These are phyloP conservation scores for Neurospora sp. DNA, from an alignment of 495 filamentous ascomycete genomes.

Conservation along the genomic window DNA sequence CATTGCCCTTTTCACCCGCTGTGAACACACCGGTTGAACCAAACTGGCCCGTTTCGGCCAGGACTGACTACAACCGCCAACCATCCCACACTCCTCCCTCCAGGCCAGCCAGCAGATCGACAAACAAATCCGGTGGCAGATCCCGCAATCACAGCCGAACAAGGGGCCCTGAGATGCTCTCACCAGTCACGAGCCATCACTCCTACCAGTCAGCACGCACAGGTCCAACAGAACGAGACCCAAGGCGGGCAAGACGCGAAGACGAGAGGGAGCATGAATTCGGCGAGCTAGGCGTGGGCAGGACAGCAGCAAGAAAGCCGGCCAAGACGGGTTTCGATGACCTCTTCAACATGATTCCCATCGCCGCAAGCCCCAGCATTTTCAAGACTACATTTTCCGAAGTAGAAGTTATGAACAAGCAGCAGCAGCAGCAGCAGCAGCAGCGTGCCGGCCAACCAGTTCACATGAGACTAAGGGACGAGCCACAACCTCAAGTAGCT, in stretches of 20 bases:
- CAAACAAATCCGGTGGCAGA: not conserved
- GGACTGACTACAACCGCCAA: slow-evolving; percentile 4
- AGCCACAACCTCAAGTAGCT: slow-evolving; percentile 30
- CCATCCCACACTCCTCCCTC: slow-evolving; percentile 1
- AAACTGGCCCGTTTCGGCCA: slow-evolving; percentile 10
- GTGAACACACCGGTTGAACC: slow-evolving; percentile 13
- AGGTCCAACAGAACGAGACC: not conserved
- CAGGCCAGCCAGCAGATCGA: slow-evolving; percentile 3
- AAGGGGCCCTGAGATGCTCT: not conserved
- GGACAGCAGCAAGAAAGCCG: not conserved
- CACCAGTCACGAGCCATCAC: not conserved
- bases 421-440: not conserved
- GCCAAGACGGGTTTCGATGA: not conserved
- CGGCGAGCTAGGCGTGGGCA: not conserved
- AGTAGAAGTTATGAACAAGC: not conserved
- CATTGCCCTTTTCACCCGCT: slow-evolving; percentile 4
- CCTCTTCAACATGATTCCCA: slow-evolving; percentile 10
- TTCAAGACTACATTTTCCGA: slow-evolving; percentile 5
- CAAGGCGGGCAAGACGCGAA: not conserved
- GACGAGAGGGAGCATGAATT: not conserved
- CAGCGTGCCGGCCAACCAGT: slow-evolving; percentile 1
- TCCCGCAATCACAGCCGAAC: slow-evolving; percentile 8
- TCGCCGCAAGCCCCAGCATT: slow-evolving; percentile 21
- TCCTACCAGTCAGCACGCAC: not conserved
- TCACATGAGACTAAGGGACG: slow-evolving; percentile 9